Evolutionary conservation across 192 early-diverging fungal species (phyloP), one percentile per base, ranked within the genome.

Genomic region (Backusella australiensis): DNA sequence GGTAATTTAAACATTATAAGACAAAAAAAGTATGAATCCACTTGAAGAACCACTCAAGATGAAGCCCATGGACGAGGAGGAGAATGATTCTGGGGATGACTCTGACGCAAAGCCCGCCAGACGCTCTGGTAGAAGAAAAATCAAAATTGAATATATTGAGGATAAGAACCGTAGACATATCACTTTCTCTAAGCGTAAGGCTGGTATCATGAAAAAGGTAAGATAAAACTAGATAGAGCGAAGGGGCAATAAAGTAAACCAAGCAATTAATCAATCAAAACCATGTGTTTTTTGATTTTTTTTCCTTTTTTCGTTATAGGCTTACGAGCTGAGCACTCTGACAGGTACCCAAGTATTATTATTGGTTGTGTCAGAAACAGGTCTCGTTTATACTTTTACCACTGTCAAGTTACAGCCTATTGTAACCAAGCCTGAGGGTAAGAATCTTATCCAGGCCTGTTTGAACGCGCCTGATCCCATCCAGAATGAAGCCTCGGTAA

Each of bases 151-250:
- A 77, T 96, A 93, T 74, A 98, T 98, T 49, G 91, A 93, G 59
- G 96, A 97, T 81, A 96, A 96, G 84, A 91, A 90, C 70, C 86
- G 95, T 77, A 89, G 96, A 52, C 95, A 96, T 76, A 96, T 97
- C 75, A 97, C 96, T 7, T 97, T 98, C 78, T 92, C 90, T 78
- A 98, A 98, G 81, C 87, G 96, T 73, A 97, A 96, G 79, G 92
- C 95, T 17, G 96, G 96, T 44, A 96, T 98, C 73, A 96, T 98
- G 96, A 98, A 98, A 84, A 98, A 98, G 92, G 90, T 92, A 82
- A 59, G 26, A 44, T 46, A 71, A 32, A 39, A 42, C 29, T 6
- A 49, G 46, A 32, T 32, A 32, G 2, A 32, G 32, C 2, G 32
- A 32, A 49, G n/a, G 6, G 17, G 46, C 6, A 19, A n/a, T 49